Evolutionary conservation across 768 basidiomycete genomes (phyloP), one percentile per base, ranked within the genome.

Genomic region (Infundibulicybe gibba): DNA sequence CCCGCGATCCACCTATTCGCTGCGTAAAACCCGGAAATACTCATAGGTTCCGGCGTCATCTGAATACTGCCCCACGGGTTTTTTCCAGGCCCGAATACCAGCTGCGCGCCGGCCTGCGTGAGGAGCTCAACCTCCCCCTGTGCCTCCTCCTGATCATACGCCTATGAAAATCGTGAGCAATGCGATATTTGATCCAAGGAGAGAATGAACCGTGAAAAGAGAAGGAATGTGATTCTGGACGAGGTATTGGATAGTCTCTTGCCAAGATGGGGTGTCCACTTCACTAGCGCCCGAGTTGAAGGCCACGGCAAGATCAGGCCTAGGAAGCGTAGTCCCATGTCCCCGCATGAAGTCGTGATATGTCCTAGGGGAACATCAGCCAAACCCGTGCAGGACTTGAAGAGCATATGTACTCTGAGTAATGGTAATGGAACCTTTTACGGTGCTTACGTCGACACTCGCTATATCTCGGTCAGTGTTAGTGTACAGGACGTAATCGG

Each of bases 1-100:
- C 68, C 66, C 3, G 66, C 58, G 14, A 69, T 49, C 70, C 70
- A 70, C 0, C 61, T 62, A 45, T 66, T 70, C 13, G 50, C 52
- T 5, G 63, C 54, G 52, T 69, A 67, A 45, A 65, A 71, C 1
- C 67, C 68, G 39, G 56, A 56, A 2, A 68, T 54, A 32, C 49
- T 61, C 20, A 50, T 61, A 1, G 67, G 64, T 49, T 66, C 62
- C 17, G 49, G 56, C 42, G 50, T 64, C 9, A 51, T 39, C 2
- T 61, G 32, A 25, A 58, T 35, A 38, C 68, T 68, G n/a, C 67
- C 63, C 63, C 66, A 69, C 13, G 53, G 50, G 34, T 69, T 68
- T 41, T 52, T 59, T 3, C 25, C 63, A 0, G 66, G 51, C 3
- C 49, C 55, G 1, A 56, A 56, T 13, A 58, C 42, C 6, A 67